Conservation (phyloP, 2,329 filamentous ascomycete genomes). For the Fusarium azukiicola region DNA sequence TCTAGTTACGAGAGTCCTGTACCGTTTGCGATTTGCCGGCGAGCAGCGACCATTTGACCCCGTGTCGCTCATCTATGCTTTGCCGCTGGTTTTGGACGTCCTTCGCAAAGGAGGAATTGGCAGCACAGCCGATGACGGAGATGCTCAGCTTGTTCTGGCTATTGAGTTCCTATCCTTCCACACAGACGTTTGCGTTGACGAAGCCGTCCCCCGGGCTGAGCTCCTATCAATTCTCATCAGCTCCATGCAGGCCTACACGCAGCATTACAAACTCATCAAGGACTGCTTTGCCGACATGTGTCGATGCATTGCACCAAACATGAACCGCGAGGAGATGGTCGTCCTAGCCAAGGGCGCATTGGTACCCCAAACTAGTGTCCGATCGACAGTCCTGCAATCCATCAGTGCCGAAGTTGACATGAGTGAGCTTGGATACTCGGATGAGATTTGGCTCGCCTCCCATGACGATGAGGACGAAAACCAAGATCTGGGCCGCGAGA, state of each 20-base stretch:
- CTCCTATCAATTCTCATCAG: conserved; percentile 86
- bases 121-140: conserved; percentile 86
- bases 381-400: conserved; percentile 92
- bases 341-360: conserved; percentile 90
- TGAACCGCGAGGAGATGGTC: conserved; percentile 85
- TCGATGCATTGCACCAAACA: conserved; percentile 91
- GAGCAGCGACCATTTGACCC: conserved; percentile 97
- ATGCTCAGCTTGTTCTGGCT: conserved; percentile 94
- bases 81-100: conserved; percentile 90
- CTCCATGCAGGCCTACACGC: conserved; percentile 93
- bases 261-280: conserved; percentile 97
- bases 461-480: conserved; percentile 97
- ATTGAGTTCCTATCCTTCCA: conserved; percentile 95
- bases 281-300: conserved; percentile 94
- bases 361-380: conserved; percentile 88
- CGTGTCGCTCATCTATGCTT: conserved; percentile 91
- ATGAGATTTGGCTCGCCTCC: conserved; percentile 95
- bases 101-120: conserved; percentile 90
- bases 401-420: conserved; percentile 96
- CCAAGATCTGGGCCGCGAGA: conserved; percentile 88
- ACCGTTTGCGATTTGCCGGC: conserved; percentile 92
- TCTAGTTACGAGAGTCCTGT: conserved; percentile 93
- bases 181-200: conserved; percentile 88
- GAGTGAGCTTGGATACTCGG: conserved; percentile 91
- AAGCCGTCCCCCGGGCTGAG: conserved; percentile 87